A percentile compares a stretch with the other conserved stretches of the same genome.
phyloP scores from a whole-genome alignment of 768 basidiomycete species.

The Serendipita vermifera region DNA sequence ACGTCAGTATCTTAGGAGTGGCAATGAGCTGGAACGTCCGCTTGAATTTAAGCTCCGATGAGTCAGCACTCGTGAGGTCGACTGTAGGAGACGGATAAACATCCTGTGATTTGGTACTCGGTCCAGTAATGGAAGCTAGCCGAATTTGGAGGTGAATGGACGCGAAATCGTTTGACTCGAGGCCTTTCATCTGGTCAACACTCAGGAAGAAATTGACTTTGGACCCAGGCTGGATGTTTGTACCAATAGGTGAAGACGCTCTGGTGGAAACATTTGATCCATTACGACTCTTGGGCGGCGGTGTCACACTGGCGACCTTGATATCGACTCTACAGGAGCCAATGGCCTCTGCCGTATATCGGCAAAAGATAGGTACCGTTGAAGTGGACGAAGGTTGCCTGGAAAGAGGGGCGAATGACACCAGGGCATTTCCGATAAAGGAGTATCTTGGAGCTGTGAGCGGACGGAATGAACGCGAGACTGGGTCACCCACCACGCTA shows the following conservation, averaged over 20 bases:
- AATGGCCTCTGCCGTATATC: constrained; percentile 89
- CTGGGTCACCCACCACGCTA: no score
- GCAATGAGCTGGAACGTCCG: constrained; percentile 69
- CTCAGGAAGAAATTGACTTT: constrained; percentile 77
- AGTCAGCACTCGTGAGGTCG: constrained; percentile 55
- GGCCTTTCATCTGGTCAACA: constrained; percentile 77
- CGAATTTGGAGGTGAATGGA: constrained; percentile 78
- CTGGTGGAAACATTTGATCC: constrained; percentile 49
- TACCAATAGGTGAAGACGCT: constrained; percentile 66
- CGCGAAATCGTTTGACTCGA: constrained; percentile 82
- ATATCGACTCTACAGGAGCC: constrained; percentile 85
- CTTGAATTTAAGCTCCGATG: constrained; percentile 74
- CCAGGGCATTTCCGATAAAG: constrained; percentile 77
- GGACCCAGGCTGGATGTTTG: constrained; percentile 53
- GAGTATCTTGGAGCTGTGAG: constrained; percentile 85
- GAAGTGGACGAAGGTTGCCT: constrained; percentile 60
- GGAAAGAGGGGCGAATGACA: constrained; percentile 70
- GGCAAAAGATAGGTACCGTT: constrained; percentile 81
- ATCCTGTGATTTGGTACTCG: constrained; percentile 57
- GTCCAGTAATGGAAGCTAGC: constrained; percentile 74
- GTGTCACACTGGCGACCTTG: constrained; percentile 59
- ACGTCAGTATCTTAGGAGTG: constrained; percentile 54
- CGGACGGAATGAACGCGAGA: no score
- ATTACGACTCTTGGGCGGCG: constrained; percentile 45
- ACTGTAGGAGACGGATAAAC: constrained; percentile 63